Evolutionary conservation across 2,329 filamentous ascomycete genomes (phyloP), one percentile per base, ranked within the genome.

Genomic region (Colletotrichum lentis): DNA sequence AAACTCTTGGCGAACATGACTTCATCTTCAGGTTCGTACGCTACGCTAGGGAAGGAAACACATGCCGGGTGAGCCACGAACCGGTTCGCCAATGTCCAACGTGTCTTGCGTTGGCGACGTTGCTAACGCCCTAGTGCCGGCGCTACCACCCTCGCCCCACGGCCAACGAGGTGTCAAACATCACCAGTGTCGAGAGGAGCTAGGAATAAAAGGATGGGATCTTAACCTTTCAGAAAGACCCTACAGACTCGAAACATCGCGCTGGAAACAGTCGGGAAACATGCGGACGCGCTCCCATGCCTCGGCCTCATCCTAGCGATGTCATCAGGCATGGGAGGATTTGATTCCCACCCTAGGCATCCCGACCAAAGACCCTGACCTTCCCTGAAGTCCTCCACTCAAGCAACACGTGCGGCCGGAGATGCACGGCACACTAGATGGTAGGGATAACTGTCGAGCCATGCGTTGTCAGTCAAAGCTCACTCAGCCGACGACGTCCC

Each of bases 51-150:
- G 20, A 35, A 6, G 37, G 16, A 37, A 68, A 61, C 61, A 50
- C 43, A 65, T 56, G 43, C 3, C 14, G 27, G 39, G 5, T 22
- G 18, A 31, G 0, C n/a, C 44, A 39, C 20, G 66, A 66, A 66
- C 56, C 55, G 39, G 62, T 56, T 61, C 49, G 18, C 24, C 6
- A 8, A 64, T 41, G 39, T 24, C 27, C 22, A 18, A 52, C 56
- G 60, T 37, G 55, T 50, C 50, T 37, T 7, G 55, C 57, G 35
- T 56, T 46, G 49, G 39, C 22, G 18, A 54, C 43, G 27, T 20
- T 52, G 41, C 62, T 65, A 66, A 55, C 37, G 59, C 37, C 18
- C 24, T 69, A 69, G 66, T 50, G 43, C 47, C 18, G 5, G 24
- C 44, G 66, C 66, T 66, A 66, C 54, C 11, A 5, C 14, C 7